Percentiles rank a stretch among this genome's conserved stretches.
These are phyloP conservation scores for Arachis monticola DNA, from an alignment of 331 rosid species.

Conservation along the genomic window DNA sequence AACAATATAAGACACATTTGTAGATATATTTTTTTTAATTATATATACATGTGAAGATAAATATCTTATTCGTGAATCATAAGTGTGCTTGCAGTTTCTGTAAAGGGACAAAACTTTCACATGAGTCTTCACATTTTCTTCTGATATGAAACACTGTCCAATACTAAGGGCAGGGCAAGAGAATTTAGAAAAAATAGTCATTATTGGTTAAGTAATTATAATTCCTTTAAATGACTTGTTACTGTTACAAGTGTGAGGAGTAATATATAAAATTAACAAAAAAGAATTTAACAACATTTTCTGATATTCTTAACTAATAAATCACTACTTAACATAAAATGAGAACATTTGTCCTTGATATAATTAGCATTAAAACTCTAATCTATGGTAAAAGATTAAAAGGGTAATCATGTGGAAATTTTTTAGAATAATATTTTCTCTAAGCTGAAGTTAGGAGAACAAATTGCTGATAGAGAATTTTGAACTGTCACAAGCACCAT, in stretches of 20 bases:
- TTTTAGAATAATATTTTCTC: not conserved
- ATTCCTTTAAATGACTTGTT: not conserved
- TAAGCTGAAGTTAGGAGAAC: conserved; percentile 20
- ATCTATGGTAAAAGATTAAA: not conserved
- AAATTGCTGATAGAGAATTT: not conserved
- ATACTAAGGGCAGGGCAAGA: conserved; percentile 3
- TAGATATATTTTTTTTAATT: too few relatives aligned
- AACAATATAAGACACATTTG: not conserved
- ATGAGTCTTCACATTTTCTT: conserved; percentile 14
- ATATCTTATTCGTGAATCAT: conserved; percentile 1
- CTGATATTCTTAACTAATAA: not conserved
- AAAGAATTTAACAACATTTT: not conserved
- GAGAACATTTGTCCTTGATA: not conserved
- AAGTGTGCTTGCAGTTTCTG: conserved; percentile 17
- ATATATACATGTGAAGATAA: not conserved
- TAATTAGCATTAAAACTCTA: not conserved
- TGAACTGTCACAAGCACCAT: conserved; percentile 16
- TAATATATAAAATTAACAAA: not conserved
- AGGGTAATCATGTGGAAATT: not conserved
- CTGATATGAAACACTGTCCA: conserved; percentile 24
- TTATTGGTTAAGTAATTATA: conserved; percentile 1
- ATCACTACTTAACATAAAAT: not conserved
- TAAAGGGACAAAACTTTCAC: conserved; percentile 39
- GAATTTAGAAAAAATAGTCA: conserved; percentile 1
- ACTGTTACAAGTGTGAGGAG: not conserved